These are phyloP conservation scores for Penicillium sp. DNA, from an alignment of 2,329 filamentous ascomycete genomes.

Conservation along the genomic window DNA sequence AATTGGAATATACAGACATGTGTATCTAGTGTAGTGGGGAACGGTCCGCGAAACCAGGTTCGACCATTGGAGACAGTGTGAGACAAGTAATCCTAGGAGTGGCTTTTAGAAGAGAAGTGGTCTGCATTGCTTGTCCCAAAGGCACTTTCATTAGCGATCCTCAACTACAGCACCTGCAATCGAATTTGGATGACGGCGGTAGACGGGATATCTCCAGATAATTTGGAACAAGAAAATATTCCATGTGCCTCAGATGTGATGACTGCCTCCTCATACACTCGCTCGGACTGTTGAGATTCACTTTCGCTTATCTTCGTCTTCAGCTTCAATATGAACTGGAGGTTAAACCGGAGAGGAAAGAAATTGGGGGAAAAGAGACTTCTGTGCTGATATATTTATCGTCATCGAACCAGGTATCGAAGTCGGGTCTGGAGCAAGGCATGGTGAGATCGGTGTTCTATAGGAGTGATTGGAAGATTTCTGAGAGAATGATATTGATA, in stretches of 20 bases:
- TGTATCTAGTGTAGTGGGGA: too few species aligned
- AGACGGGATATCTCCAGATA: background rate
- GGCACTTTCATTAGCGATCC: too few species aligned
- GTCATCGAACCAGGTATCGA: background rate
- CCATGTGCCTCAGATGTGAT: background rate
- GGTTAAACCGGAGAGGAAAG: background rate
- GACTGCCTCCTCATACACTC: background rate
- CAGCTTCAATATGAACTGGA: background rate
- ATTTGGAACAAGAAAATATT: background rate
- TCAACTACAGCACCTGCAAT: background rate
- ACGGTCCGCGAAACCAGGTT: too few species aligned
- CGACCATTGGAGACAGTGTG: background rate
- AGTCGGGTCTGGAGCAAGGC: background rate
- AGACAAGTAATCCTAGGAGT: too few species aligned
- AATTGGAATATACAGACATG: constrained; percentile 20
- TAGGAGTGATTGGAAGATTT: too few species aligned
- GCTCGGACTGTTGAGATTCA: background rate
- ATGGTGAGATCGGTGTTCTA: background rate
- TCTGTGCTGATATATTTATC: background rate
- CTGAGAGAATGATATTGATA: too few species aligned
- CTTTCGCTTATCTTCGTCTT: background rate
- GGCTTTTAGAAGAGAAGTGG: too few species aligned
- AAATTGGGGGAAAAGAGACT: background rate
- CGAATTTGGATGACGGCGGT: background rate
- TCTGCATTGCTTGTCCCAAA: too few species aligned